phyloP scores from a whole-genome alignment of 805 yeast genomes.

The Teunomyces tritomae region DNA sequence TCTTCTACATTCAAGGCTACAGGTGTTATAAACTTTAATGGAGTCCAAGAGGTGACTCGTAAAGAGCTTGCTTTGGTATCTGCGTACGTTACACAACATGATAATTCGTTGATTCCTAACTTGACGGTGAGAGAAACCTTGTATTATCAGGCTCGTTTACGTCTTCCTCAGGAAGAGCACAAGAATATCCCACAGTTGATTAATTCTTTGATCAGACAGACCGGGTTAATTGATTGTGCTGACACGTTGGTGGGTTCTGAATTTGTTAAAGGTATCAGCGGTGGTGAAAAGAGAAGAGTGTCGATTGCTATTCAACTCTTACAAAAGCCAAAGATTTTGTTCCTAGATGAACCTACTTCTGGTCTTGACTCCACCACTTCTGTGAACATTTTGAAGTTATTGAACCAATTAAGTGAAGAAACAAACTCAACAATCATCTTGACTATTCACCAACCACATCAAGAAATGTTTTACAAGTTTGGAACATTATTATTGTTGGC shows the following conservation, averaged over 20 bases:
- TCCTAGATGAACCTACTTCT: slow-evolving; percentile 87
- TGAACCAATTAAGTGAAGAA: slow-evolving; percentile 52
- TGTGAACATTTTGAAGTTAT: slow-evolving; percentile 57
- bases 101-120: slow-evolving; percentile 64
- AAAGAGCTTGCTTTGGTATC: slow-evolving; percentile 37
- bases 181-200: slow-evolving; percentile 47
- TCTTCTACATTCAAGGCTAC: slow-evolving; percentile 17
- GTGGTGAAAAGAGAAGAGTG: slow-evolving; percentile 72
- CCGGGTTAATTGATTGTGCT: slow-evolving; percentile 74
- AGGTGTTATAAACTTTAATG: slow-evolving; percentile 29
- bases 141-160: slow-evolving; percentile 63
- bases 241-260: slow-evolving; percentile 53
- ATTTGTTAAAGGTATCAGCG: slow-evolving; percentile 39
- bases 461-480: slow-evolving; percentile 59
- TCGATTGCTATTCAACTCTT: slow-evolving; percentile 79
- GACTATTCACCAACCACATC: slow-evolving; percentile 84
- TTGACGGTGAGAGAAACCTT: slow-evolving; percentile 79
- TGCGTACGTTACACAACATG: slow-evolving; percentile 82
- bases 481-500: slow-evolving; percentile 72
- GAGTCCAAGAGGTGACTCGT: slow-evolving; percentile 20
- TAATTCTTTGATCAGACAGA: slow-evolving; percentile 56
- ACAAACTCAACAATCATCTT: slow-evolving; percentile 65
- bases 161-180: slow-evolving; percentile 48
- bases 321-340: slow-evolving; percentile 65
- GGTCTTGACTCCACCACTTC: slow-evolving; percentile 84